Evolutionary conservation across 2,329 filamentous ascomycete genomes (phyloP).

Genomic region (Fusarium neocosmosporiellum): DNA sequence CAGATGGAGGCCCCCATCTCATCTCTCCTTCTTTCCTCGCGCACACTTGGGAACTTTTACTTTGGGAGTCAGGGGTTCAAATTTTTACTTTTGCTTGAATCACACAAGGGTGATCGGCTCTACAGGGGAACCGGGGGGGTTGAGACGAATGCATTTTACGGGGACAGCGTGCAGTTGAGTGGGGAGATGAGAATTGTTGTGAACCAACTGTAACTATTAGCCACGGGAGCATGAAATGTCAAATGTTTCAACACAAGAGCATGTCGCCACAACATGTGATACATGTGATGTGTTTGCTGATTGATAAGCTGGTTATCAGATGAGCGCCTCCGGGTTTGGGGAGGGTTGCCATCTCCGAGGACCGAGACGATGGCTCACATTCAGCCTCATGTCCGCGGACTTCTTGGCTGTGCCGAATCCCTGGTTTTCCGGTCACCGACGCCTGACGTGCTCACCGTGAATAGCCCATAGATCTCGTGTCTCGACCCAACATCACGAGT

Average conservation of each 20-base stretch:
- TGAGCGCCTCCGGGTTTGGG: neutral
- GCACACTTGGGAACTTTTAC: conserved; percentile 27
- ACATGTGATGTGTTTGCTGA: conserved; percentile 2
- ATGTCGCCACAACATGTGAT: neutral
- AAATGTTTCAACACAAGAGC: conserved; percentile 16
- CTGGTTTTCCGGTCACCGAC: conserved; percentile 1
- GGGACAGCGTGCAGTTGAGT: conserved; percentile 3
- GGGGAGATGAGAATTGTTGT: conserved; percentile 8
- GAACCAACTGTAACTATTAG: conserved; percentile 38
- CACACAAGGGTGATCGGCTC: conserved; percentile 23
- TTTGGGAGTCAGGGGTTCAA: conserved; percentile 43
- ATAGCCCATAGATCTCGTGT: neutral
- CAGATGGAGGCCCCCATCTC: conserved; percentile 22
- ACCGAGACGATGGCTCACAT: neutral
- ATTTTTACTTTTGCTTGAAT: conserved; percentile 31
- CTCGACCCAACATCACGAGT: neutral
- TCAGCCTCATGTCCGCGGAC: neutral
- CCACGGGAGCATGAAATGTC: conserved; percentile 22
- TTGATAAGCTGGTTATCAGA: conserved; percentile 17
- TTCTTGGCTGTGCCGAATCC: neutral
- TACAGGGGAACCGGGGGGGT: conserved; percentile 5
- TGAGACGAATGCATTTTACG: conserved; percentile 10
- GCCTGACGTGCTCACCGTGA: neutral
- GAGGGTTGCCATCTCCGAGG: neutral
- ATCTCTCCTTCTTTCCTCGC: conserved; percentile 24